Evolutionary conservation across 228 moss, liverwort and hornwort genomes (phyloP).

Genomic region (Sphagnum magellanicum): DNA sequence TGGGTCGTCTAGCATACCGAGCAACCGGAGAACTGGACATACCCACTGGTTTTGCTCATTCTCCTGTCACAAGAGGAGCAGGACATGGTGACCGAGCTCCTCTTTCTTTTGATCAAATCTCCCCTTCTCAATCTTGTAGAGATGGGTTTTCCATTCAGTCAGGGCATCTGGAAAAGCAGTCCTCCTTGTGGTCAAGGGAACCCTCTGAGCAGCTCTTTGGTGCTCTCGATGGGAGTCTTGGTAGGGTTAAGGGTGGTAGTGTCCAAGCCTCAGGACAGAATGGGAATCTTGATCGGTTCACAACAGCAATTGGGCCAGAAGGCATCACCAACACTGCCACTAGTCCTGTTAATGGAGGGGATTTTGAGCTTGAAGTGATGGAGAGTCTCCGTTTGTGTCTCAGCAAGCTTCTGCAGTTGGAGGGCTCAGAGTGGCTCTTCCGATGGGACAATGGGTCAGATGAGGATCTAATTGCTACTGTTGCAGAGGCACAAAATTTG

Average conservation of each 20-base stretch:
- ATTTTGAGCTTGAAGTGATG: slow-evolving; percentile 45
- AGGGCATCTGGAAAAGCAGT: slow-evolving; percentile 45
- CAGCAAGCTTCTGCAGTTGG: slow-evolving; percentile 55
- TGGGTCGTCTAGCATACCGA: slow-evolving; percentile 69
- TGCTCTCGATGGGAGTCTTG: slow-evolving; percentile 25
- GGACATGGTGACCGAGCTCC: slow-evolving; percentile 48
- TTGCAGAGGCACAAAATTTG: slow-evolving; percentile 36
- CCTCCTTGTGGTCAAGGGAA: slow-evolving; percentile 81
- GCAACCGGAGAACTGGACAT: slow-evolving; percentile 77
- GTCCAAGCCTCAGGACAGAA: slow-evolving; percentile 8
- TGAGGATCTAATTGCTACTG: slow-evolving; percentile 67
- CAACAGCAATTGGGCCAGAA: slow-evolving; percentile 12
- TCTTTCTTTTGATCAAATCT: slow-evolving; percentile 76
- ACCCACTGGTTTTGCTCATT: slow-evolving; percentile 38
- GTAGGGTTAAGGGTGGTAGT: slow-evolving; percentile 15
- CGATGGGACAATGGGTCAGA: slow-evolving; percentile 58
- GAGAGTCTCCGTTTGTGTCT: slow-evolving; percentile 45
- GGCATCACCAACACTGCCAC: slow-evolving; percentile 5
- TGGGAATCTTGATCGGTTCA: slow-evolving; percentile 14
- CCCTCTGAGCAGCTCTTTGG: slow-evolving; percentile 84
- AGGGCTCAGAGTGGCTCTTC: slow-evolving; percentile 80
- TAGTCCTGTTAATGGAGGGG: slow-evolving; percentile 12
- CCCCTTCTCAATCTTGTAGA: slow-evolving; percentile 65
- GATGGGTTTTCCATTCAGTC: slow-evolving; percentile 76
- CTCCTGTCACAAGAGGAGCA: slow-evolving; percentile 65